Base-by-base conservation (phyloP, 345 rosid genomes). In the Dimocarpus longan region DNA sequence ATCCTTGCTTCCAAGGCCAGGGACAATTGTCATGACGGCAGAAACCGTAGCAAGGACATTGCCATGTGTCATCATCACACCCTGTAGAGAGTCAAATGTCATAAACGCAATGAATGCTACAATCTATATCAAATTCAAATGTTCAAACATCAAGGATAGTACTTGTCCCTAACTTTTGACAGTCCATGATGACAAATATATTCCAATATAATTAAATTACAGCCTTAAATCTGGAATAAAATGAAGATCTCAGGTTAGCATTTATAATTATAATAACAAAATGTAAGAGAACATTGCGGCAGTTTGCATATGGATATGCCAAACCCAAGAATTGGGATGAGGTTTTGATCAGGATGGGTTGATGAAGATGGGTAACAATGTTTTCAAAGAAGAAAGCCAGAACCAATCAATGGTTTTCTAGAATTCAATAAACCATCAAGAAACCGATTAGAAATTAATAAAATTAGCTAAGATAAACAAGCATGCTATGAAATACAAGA, bases 31-130 rank as follows among this genome's bases (percentile, higher is more conserved):
- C 98, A 91, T 87, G 73, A 93, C 98, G 37, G 98, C 93, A 82
- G 98, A 93, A 85, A 93, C 95, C 32, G 93, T 91, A 63, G 99
- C 98, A 75, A 97, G 91, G 79, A 94, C 93, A 87, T 97, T 97
- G 71, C 87, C 91, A 81, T 97, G 98, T 43, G 99, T 93, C 99
- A 97, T 97, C 98, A 94, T 93, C 67, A 97, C 99, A 81, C 99
- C 99, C 98, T 93, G 85, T n/a, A 81, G 48, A 66, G 83, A 76
- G 74, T 76, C 11, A 54, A 54, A 54, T 54, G 80, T 10, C 15
- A 50, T 26, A 24, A 62, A 71, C 64, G 24, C 46, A 56, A 9
- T 75, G 32, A 26, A 71, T 12, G 59, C 18, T 65, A 16, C 7
- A 84, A 66, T 64, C 65, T 65, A 40, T 32, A 7, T 5, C 67